Base-by-base conservation (phyloP, 2,329 filamentous ascomycete genomes). In the Penicillium oxalicum region DNA sequence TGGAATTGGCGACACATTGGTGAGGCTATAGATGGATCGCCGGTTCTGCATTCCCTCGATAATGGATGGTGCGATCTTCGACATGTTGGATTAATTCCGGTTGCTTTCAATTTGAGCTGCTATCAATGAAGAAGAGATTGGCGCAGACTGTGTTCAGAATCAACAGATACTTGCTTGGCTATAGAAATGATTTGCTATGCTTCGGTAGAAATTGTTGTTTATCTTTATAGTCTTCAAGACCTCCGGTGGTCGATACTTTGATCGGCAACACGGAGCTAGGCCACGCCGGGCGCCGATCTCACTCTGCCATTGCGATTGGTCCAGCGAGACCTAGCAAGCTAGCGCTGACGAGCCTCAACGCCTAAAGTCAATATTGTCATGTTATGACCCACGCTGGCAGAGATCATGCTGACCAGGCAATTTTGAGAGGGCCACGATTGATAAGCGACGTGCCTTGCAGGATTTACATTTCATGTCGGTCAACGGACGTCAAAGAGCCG, bases 11-110 rank as follows among this genome's bases (percentile, higher is more conserved):
- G 61, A 65, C 6, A 57, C 50, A 26, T 56, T 56, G 27, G 56
- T 58, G 0, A 68, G 55, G 29, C 46, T 51, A 50, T 67, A 64
- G 45, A 65, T 56, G 25, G 57, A 60, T 7, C 67, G 64, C 26
- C 65, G 65, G 46, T 44, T 47, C 49, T 50, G 49, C 43, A 49
- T 26, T 13, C 39, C 45, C 9, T 46, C 32, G 13, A 44, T 37
- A 12, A 48, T 49, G 7, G 24, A 37, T 37, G 13, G 7, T 28
- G 27, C 27, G 18, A 47, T 34, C 7, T 25, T 32, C 35, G 40
- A 27, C 33, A 43, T 38, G 9, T 33, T 39, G 26, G 40, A 28
- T 12, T 12, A 27, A 2, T 25, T 26, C 5, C 11, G 24, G 13
- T 18, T 9, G 29, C 24, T 25, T 33, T 12, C 9, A 25, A 32